A percentile compares a stretch with the other conserved stretches of the same genome.
Conservation (phyloP, 345 rosid genomes). For the Zanthoxylum bungeanum region DNA sequence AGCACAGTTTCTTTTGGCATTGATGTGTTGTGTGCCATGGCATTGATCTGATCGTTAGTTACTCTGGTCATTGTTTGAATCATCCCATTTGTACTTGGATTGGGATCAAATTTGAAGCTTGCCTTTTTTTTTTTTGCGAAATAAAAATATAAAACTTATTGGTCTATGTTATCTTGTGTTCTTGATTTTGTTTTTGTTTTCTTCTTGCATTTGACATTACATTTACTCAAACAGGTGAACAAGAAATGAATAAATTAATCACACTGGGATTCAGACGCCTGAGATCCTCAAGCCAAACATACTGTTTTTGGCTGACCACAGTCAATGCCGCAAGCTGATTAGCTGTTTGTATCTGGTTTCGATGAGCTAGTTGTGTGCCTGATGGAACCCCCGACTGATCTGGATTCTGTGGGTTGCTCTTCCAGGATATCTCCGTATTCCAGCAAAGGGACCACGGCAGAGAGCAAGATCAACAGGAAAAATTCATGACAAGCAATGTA, state of each 20-base stretch:
- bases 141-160: background rate
- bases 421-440: no score
- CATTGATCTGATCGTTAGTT: no score
- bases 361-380: background rate
- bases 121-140: background rate
- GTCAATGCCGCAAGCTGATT: background rate
- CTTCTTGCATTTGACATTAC: background rate
- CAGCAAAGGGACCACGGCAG: no score
- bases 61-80: no score
- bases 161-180: background rate
- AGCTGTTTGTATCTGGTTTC: background rate
- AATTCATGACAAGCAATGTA: no score
- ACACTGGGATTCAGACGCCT: no score
- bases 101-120: constrained; percentile 7
- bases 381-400: no score
- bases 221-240: background rate
- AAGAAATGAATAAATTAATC: no score
- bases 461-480: no score
- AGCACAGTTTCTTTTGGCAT: no score
- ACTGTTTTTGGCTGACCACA: background rate
- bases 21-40: no score
- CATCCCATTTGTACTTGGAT: constrained; percentile 14
- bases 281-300: background rate
- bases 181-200: background rate
- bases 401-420: no score